Evolutionary conservation across 164 flowering plant genomes (phyloP).

Genomic region (Stephania yunnanensis): DNA sequence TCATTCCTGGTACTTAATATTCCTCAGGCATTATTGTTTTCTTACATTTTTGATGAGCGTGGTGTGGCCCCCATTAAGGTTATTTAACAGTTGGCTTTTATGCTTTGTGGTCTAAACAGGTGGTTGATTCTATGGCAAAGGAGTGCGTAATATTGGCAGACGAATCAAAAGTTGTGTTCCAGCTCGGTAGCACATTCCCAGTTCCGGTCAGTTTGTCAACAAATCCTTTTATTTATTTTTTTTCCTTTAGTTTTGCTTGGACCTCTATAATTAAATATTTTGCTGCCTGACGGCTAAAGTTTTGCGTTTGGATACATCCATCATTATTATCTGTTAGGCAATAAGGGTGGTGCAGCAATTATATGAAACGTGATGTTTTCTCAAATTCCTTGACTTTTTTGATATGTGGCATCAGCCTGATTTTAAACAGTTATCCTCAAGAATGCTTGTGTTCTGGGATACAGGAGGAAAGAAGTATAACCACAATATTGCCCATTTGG

Average conservation of each 20-base stretch:
- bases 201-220: slow-evolving; percentile 21
- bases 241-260: background rate
- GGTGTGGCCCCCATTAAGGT: background rate
- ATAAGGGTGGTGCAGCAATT: background rate
- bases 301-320: background rate
- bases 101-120: slow-evolving; percentile 12
- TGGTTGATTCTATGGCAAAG: slow-evolving; percentile 26
- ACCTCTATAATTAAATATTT: background rate
- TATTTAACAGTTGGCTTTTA: background rate
- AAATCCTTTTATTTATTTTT: background rate
- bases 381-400: background rate
- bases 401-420: background rate
- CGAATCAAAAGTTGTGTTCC: slow-evolving; percentile 25
- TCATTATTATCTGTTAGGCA: background rate
- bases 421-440: background rate
- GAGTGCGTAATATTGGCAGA: slow-evolving; percentile 27
- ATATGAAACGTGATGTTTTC: background rate
- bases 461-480: background rate
- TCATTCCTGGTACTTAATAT: too few species aligned
- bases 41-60: background rate
- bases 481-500: background rate
- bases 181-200: slow-evolving; percentile 31
- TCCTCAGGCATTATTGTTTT: background rate
- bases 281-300: background rate
- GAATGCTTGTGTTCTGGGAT: background rate